Evolutionary conservation across 2,329 filamentous ascomycete genomes (phyloP).

Genomic region (Fusarium coicis): DNA sequence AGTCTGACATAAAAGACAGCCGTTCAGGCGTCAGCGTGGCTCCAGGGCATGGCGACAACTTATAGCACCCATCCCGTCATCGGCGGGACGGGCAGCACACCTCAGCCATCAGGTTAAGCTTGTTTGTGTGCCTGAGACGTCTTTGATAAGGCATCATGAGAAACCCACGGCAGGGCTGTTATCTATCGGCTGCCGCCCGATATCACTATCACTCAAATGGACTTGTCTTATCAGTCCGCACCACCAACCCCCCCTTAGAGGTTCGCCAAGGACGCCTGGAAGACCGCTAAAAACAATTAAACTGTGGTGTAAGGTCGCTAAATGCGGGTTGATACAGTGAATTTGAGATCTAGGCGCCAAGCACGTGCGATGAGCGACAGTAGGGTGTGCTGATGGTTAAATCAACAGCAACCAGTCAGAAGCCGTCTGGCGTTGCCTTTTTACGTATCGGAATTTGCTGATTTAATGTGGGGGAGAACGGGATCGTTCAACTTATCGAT

Average conservation of each 20-base stretch:
- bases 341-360: constrained; percentile 35
- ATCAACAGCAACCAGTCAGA: constrained; percentile 37
- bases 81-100: constrained; percentile 18
- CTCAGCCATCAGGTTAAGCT: constrained; percentile 34
- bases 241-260: constrained; percentile 6
- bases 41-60: constrained; percentile 40
- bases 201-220: constrained; percentile 27
- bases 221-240: constrained; percentile 32
- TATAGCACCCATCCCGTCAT: constrained; percentile 31
- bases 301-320: constrained; percentile 12
- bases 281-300: constrained; percentile 15
- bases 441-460: constrained; percentile 55
- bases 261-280: constrained; percentile 15
- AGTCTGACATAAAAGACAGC: constrained; percentile 17
- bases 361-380: constrained; percentile 19
- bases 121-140: constrained; percentile 26
- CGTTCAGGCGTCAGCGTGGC: constrained; percentile 23
- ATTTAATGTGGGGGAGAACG: constrained; percentile 31
- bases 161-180: constrained; percentile 12
- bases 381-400: constrained; percentile 20
- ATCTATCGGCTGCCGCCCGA: constrained; percentile 33
- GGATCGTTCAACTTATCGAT: constrained; percentile 23
- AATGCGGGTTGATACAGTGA: constrained; percentile 34
- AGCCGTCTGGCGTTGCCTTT: constrained; percentile 20
- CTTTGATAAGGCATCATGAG: constrained; percentile 40